Conservation (phyloP, 371 early-diverging fungal genomes). For the Haplosporangium sp. region DNA sequence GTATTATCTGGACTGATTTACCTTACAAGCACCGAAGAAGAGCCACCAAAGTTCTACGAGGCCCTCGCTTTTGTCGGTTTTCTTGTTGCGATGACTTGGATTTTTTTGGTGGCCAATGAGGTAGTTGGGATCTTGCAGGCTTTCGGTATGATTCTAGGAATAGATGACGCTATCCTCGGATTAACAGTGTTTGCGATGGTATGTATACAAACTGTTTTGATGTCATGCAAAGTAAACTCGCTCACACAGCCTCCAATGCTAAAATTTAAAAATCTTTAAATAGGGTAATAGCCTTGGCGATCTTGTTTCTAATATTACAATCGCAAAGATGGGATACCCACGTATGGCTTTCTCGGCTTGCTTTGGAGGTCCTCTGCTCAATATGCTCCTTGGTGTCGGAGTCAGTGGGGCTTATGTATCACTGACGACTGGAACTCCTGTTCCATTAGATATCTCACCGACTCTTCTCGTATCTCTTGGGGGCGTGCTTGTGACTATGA, state of each 20-base stretch:
- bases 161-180: constrained; percentile 86
- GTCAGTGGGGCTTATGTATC: constrained; percentile 73
- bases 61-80: constrained; percentile 79
- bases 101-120: constrained; percentile 85
- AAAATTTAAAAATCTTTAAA: background rate
- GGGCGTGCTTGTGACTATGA: constrained; percentile 62
- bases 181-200: constrained; percentile 87
- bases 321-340: constrained; percentile 87
- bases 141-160: constrained; percentile 78
- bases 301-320: constrained; percentile 85
- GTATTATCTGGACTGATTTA: constrained; percentile 17
- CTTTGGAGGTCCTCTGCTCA: constrained; percentile 88
- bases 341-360: constrained; percentile 90
- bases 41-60: constrained; percentile 39
- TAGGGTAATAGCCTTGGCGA: constrained; percentile 90
- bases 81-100: constrained; percentile 79
- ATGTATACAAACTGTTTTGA: constrained; percentile 17
- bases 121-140: constrained; percentile 84
- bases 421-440: constrained; percentile 57
- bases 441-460: constrained; percentile 62
- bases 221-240: background rate
- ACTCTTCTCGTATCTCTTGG: constrained; percentile 67
- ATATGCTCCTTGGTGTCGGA: constrained; percentile 82
- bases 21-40: constrained; percentile 39
- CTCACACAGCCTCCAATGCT: background rate